Evolutionary conservation across 441 rosid species (phyloP).

Genomic region (Gossypium gossypioides): DNA sequence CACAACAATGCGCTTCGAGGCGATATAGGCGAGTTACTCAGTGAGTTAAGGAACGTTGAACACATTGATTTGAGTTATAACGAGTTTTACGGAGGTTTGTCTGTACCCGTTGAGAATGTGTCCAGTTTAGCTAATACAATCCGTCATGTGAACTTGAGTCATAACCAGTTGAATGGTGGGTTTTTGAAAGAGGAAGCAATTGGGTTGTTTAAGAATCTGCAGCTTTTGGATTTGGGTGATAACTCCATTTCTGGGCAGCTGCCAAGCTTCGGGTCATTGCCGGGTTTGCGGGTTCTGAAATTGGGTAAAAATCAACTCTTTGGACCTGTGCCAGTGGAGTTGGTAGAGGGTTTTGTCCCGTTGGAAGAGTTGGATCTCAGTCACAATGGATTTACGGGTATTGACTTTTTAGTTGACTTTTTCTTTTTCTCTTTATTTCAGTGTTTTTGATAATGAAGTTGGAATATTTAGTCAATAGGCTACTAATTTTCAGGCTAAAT

Average conservation of each 20-base stretch:
- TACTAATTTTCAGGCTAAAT: background rate
- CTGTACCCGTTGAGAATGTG: slow-evolving; percentile 34
- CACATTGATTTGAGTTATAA: slow-evolving; percentile 74
- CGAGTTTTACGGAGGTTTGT: slow-evolving; percentile 47
- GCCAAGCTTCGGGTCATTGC: slow-evolving; percentile 49
- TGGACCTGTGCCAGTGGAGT: slow-evolving; percentile 53
- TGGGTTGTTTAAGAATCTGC: slow-evolving; percentile 50
- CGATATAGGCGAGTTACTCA: slow-evolving; percentile 42
- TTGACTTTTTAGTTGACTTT: slow-evolving; percentile 3
- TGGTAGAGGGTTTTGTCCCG: slow-evolving; percentile 48
- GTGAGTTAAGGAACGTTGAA: slow-evolving; percentile 62
- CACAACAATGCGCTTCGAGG: slow-evolving; percentile 48
- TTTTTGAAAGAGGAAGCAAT: slow-evolving; percentile 46
- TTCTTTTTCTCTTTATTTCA: background rate
- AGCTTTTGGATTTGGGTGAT: slow-evolving; percentile 54
- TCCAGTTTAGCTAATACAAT: slow-evolving; percentile 68
- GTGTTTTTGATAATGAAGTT: background rate
- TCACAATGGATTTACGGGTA: slow-evolving; percentile 79
- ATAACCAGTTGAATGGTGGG: slow-evolving; percentile 46
- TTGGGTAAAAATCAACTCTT: slow-evolving; percentile 52
- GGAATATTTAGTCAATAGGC: background rate
- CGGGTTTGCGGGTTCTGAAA: slow-evolving; percentile 41
- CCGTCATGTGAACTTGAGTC: slow-evolving; percentile 53
- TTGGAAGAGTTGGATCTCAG: slow-evolving; percentile 80
- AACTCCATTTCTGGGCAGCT: slow-evolving; percentile 51